A percentile compares a stretch with the other conserved stretches of the same genome.
phyloP scores from a whole-genome alignment of 331 rosid genomes.

The Pyracantha coccinea region DNA sequence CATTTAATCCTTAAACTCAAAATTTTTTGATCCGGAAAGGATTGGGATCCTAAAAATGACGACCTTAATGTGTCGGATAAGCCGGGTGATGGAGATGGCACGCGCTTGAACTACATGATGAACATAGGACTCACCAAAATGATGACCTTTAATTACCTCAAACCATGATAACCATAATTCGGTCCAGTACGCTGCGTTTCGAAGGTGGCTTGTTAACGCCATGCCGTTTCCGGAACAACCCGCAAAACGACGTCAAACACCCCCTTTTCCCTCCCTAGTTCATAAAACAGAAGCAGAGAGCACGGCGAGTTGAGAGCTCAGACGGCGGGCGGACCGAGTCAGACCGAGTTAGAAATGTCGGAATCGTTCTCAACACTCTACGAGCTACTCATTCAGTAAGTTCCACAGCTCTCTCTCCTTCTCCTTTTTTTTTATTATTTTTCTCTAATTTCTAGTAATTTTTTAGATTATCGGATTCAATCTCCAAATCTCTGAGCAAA shows the following conservation, averaged over 20 bases:
- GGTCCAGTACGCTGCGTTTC: not conserved
- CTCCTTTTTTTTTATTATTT: not conserved
- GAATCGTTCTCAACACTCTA: slow-evolving; percentile 32
- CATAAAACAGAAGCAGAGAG: not conserved
- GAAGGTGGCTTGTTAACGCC: not conserved
- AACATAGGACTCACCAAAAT: not conserved
- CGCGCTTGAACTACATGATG: not conserved
- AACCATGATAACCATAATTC: not conserved
- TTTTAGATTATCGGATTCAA: slow-evolving; percentile 51
- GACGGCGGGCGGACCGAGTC: not conserved
- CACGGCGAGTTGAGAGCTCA: not conserved
- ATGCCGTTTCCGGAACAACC: not conserved
- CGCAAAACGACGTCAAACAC: not conserved
- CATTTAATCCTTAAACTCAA: no score
- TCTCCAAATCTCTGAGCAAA: slow-evolving; percentile 29
- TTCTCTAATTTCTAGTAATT: not conserved
- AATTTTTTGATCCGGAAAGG: no score
- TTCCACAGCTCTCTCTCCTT: slow-evolving; percentile 4
- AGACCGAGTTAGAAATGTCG: slow-evolving; percentile 31
- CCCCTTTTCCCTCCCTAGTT: not conserved
- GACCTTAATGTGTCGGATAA: not conserved
- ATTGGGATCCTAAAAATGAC: no score
- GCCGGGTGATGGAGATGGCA: not conserved
- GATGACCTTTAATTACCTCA: not conserved
- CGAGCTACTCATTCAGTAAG: slow-evolving; percentile 37